Evolutionary conservation across 139 green algal species (phyloP).

Genomic region (Chlorella sp.): DNA sequence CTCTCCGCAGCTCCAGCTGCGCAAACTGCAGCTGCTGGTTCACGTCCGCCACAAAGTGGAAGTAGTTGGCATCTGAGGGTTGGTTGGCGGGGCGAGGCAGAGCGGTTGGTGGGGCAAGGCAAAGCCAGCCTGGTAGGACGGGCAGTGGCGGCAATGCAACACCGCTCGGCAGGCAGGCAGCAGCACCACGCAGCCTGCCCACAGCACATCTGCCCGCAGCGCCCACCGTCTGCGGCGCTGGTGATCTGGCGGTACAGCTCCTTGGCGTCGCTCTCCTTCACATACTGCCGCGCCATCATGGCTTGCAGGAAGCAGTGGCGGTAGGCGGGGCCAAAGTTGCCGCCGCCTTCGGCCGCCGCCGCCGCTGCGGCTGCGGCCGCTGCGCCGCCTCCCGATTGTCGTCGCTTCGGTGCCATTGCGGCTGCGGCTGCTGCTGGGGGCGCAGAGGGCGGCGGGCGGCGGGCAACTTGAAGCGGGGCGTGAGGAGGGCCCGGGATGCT

Average conservation of each 20-base stretch:
- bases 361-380: not conserved
- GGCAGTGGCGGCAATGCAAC: not conserved
- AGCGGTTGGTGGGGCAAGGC: not conserved
- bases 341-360: not conserved
- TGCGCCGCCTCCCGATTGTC: not conserved
- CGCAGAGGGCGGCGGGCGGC: no score
- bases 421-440: not conserved
- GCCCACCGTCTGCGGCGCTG: not conserved
- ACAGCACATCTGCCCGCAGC: not conserved
- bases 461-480: no score
- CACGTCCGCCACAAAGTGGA: slow-evolving; percentile 21
- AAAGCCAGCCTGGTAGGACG: no score
- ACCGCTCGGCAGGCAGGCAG: not conserved
- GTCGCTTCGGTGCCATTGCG: slow-evolving; percentile 3
- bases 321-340: not conserved
- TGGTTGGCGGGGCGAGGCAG: not conserved
- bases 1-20: slow-evolving; percentile 33
- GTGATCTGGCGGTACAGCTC: slow-evolving; percentile 22
- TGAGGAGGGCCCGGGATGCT: no score
- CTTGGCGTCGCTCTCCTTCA: slow-evolving; percentile 6
- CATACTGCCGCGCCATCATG: slow-evolving; percentile 22
- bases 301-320: slow-evolving; percentile 37
- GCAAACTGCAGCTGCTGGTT: slow-evolving; percentile 33
- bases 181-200: not conserved
- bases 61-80: slow-evolving; percentile 4